These are phyloP conservation scores for Salvia hispanica DNA, from an alignment of 257 asterid species.

Conservation along the genomic window DNA sequence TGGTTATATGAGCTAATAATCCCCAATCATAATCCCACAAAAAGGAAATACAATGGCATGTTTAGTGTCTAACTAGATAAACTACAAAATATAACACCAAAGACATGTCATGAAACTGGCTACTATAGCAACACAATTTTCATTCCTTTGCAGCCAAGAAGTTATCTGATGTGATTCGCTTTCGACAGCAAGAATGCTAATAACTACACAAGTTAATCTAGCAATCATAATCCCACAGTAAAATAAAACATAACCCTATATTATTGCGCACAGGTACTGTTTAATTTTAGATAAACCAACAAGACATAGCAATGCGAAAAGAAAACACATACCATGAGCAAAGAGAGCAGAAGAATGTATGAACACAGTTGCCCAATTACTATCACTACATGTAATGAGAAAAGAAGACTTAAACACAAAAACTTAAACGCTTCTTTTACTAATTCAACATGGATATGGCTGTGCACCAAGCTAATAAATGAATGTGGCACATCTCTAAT, in stretches of 20 bases:
- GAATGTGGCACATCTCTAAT: background rate
- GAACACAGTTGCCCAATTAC: background rate
- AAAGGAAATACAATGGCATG: background rate
- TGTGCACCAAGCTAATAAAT: background rate
- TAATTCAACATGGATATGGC: background rate
- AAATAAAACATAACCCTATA: conserved; percentile 16
- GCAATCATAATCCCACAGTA: conserved; percentile 21
- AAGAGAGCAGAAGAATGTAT: background rate
- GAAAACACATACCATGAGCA: background rate
- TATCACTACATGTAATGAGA: background rate
- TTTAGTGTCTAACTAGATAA: background rate
- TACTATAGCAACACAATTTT: too few relatives aligned
- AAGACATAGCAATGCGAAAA: conserved; percentile 18
- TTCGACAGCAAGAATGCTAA: conserved; percentile 10
- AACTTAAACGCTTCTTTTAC: background rate
- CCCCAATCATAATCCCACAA: background rate
- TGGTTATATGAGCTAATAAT: background rate
- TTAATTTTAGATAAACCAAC: conserved; percentile 28
- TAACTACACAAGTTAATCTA: conserved; percentile 23
- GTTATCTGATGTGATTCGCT: background rate
- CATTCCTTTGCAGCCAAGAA: background rate
- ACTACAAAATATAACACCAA: background rate
- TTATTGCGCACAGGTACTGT: conserved; percentile 18
- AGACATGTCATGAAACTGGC: background rate
- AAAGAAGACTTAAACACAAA: background rate